These are phyloP conservation scores for Penicillium argentinense DNA, from an alignment of 495 filamentous ascomycete genomes.

Conservation along the genomic window DNA sequence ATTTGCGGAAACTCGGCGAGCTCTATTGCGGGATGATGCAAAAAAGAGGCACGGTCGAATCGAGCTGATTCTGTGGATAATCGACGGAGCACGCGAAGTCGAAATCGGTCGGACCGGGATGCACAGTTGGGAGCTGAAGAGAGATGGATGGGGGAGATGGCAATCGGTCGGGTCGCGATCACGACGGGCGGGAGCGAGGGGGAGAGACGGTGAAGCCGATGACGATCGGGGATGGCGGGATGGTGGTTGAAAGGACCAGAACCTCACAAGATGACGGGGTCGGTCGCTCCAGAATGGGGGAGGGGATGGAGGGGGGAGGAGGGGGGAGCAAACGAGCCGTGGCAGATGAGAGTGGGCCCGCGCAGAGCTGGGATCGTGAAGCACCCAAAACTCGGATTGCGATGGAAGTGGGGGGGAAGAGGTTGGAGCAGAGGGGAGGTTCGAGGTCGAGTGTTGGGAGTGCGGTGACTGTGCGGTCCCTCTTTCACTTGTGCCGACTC, in stretches of 20 bases:
- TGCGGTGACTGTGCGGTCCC: no score
- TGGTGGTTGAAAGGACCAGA: slow-evolving; percentile 11
- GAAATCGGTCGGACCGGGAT: slow-evolving; percentile 17
- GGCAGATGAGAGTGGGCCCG: slow-evolving; percentile 28
- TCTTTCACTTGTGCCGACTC: no score
- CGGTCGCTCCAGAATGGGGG: slow-evolving; percentile 24
- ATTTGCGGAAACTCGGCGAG: slow-evolving; percentile 9
- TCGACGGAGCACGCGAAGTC: slow-evolving; percentile 9
- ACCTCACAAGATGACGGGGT: slow-evolving; percentile 17
- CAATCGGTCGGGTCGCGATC: slow-evolving; percentile 13
- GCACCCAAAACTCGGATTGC: no score
- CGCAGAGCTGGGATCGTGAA: slow-evolving; percentile 12
- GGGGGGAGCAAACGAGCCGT: slow-evolving; percentile 23
- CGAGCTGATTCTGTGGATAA: not conserved
- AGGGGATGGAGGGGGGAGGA: slow-evolving; percentile 21
- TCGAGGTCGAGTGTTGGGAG: no score
- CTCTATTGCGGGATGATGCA: slow-evolving; percentile 17
- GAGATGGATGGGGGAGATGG: slow-evolving; percentile 6
- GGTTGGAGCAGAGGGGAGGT: no score
- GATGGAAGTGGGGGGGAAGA: no score
- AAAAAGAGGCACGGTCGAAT: slow-evolving; percentile 7
- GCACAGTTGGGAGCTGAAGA: slow-evolving; percentile 2
- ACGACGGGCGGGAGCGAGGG: slow-evolving; percentile 20
- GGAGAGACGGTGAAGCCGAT: slow-evolving; percentile 5
- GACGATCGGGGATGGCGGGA: not conserved